phyloP scores from a whole-genome alignment of 768 basidiomycete genomes.

The Galerina marginata region DNA sequence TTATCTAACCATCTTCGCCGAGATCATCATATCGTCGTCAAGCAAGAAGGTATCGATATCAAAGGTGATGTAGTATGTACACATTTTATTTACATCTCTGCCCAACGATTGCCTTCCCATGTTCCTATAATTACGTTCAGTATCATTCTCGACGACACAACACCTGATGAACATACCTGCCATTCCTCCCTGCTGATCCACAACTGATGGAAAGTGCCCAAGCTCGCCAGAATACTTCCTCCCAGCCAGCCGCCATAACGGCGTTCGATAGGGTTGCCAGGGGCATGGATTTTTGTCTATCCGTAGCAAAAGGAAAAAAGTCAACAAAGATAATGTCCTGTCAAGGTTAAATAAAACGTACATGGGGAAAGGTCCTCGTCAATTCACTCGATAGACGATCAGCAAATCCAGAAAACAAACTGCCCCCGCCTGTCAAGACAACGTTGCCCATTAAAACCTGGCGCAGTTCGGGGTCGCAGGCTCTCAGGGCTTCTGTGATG shows the following conservation, averaged over 20 bases:
- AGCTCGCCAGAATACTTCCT: constrained; percentile 90
- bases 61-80: constrained; percentile 4
- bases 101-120: constrained; percentile 81
- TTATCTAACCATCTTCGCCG: too few species aligned
- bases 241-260: constrained; percentile 95
- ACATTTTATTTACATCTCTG: constrained; percentile 81
- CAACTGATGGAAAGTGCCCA: constrained; percentile 97
- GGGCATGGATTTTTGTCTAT: constrained; percentile 89
- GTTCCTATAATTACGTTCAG: constrained; percentile 55
- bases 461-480: constrained; percentile 91
- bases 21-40: not conserved
- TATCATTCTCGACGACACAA: not conserved
- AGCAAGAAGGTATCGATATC: not conserved
- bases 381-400: constrained; percentile 86
- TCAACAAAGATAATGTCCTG: not conserved
- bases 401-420: constrained; percentile 81
- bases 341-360: constrained; percentile 43
- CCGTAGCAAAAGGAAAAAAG: not conserved
- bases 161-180: constrained; percentile 59
- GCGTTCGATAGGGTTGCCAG: constrained; percentile 89
- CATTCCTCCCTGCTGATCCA: constrained; percentile 96
- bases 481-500: constrained; percentile 76
- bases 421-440: constrained; percentile 95
- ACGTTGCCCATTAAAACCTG: constrained; percentile 91
- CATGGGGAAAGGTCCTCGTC: constrained; percentile 74